Evolutionary conservation across 2,329 filamentous ascomycete genomes (phyloP), one percentile per base, ranked within the genome.

Genomic region (Claviceps sp.): DNA sequence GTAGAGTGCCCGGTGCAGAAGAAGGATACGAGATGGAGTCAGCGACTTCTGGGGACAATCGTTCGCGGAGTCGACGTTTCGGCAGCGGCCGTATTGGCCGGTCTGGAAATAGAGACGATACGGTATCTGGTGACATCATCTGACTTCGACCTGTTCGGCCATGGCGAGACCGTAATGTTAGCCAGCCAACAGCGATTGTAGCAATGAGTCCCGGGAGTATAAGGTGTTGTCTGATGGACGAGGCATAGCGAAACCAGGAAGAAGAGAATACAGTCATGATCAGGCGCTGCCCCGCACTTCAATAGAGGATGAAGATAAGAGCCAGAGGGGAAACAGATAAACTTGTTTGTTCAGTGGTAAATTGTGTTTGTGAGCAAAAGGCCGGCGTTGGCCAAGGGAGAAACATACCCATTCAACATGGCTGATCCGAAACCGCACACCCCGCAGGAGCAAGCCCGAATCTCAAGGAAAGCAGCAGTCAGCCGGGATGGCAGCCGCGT

Each of bases 1-100:
- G 85, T 7, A 82, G 78, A 7, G 79, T 78, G 23, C 81, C 78
- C 39, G 83, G 77, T n/a, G 83, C 85, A 14, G 83, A 78, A 4
- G 86, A 82, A 8, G 91, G 90, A 60, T 88, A 95, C 59, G 83
- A 77, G 60, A 96, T 93, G 34, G 84, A 80, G 50, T 85, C 83
- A 52, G 86, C 88, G 60, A 86, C 83, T 66, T 95, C 88, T 54
- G 87, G 84, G 36, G 91, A 90, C 50, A 98, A 75, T 52, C 88
- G 83, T 65, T 93, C 89, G 61, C 90, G 87, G 51, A 98, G 77
- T 57, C 87, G 85, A 62, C 89, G 85, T 70, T 87, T 93, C 44
- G 93, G 93, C 54, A 98, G 73, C 52, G 93, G 93, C 64, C 89
- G 85, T 65, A 98, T 98, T 55, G 91, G 86, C 68, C 93, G 84